Conservation (phyloP, 2,329 filamentous ascomycete genomes). For the Metarhizium anisopliae region DNA sequence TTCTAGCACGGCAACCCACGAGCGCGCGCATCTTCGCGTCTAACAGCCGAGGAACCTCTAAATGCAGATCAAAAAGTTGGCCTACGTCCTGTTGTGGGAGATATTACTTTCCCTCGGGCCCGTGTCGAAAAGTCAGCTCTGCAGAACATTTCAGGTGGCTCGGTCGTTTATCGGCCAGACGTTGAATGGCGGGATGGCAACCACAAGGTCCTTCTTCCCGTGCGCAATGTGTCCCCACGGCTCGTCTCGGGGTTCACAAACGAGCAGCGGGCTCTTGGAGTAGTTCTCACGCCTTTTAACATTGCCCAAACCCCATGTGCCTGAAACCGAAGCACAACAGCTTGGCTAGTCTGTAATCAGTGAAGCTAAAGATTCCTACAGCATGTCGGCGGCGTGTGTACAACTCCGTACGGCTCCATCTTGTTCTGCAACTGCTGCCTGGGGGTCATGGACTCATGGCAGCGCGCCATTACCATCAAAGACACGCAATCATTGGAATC, state of each 20-base stretch:
- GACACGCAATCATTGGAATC: background rate
- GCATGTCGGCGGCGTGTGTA: background rate
- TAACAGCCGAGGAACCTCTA: too few relatives aligned
- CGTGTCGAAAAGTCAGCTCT: background rate
- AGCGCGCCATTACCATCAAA: background rate
- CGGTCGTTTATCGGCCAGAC: slow-evolving; percentile 5
- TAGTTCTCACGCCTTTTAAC: background rate
- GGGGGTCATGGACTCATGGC: too few relatives aligned
- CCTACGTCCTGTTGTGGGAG: too few relatives aligned
- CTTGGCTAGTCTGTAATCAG: too few relatives aligned
- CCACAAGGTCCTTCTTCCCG: background rate
- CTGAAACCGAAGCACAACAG: background rate
- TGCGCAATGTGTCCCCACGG: background rate
- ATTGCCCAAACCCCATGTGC: background rate
- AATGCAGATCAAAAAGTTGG: too few relatives aligned
- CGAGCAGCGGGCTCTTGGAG: background rate
- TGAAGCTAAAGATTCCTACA: too few relatives aligned
- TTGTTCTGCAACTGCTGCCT: background rate
- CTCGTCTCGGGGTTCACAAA: background rate
- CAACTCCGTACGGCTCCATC: background rate
- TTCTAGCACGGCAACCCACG: too few relatives aligned
- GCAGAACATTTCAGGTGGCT: background rate
- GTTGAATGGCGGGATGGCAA: background rate
- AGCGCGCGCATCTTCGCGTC: too few relatives aligned
- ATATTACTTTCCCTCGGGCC: too few relatives aligned